Conservation (phyloP, 768 basidiomycete genomes). For the Boletus reticulatus region DNA sequence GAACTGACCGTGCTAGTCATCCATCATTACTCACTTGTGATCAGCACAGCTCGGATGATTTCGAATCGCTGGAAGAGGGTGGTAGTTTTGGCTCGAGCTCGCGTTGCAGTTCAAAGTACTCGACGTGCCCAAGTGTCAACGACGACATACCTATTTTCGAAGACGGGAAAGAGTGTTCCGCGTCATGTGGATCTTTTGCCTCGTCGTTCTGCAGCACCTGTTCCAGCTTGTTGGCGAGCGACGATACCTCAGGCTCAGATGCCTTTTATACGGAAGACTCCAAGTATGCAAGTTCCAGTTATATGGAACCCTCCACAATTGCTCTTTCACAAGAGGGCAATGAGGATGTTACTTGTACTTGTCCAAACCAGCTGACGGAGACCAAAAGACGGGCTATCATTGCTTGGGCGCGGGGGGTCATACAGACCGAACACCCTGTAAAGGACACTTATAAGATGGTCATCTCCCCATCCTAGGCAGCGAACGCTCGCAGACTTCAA, state of each 20-base stretch:
- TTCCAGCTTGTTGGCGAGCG: conserved; percentile 8
- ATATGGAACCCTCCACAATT: conserved; percentile 8
- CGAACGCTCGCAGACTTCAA: not conserved
- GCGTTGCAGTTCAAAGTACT: conserved; percentile 20
- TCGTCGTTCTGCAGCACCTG: conserved; percentile 27
- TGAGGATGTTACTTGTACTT: not conserved
- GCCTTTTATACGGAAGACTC: conserved; percentile 8
- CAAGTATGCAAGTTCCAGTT: not conserved
- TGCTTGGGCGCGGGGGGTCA: conserved; percentile 18
- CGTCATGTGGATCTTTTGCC: conserved; percentile 4
- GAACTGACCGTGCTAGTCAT: not conserved
- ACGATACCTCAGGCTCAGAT: not conserved
- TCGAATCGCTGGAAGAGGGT: not conserved
- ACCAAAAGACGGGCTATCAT: conserved; percentile 16
- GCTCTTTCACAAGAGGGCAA: conserved; percentile 1
- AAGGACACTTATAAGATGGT: conserved; percentile 24
- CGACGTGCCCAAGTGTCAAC: conserved; percentile 21
- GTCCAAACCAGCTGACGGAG: conserved; percentile 5
- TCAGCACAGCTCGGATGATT: not conserved
- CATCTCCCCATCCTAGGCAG: not conserved
- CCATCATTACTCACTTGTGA: not conserved
- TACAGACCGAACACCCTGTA: conserved; percentile 20
- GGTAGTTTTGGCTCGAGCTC: conserved; percentile 6
- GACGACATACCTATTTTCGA: not conserved
- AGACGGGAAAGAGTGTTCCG: not conserved